These are phyloP conservation scores for Exophiala alcalophila DNA, from an alignment of 2,329 filamentous ascomycete genomes.

Conservation along the genomic window DNA sequence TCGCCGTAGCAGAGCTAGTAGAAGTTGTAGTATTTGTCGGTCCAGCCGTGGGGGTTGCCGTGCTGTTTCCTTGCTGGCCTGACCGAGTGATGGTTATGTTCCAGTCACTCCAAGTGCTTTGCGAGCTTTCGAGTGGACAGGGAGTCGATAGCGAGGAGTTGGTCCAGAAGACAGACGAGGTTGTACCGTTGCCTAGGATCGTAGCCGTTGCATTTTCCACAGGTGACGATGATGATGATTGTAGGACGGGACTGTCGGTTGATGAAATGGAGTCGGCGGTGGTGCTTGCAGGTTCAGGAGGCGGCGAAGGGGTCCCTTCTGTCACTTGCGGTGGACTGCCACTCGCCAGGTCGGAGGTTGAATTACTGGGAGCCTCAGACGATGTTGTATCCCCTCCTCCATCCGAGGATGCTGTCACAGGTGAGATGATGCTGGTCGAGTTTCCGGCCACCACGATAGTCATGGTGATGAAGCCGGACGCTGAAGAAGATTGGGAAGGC, in stretches of 20 bases:
- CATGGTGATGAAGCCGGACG: slow-evolving; percentile 9
- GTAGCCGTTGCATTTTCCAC: slow-evolving; percentile 1
- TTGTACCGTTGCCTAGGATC: slow-evolving; percentile 1
- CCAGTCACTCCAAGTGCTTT: slow-evolving; percentile 17
- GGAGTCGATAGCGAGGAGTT: slow-evolving; percentile 10
- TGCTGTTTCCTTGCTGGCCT: neutral
- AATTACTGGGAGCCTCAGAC: neutral
- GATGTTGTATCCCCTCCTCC: no score
- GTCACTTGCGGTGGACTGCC: no score
- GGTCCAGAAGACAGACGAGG: slow-evolving; percentile 12
- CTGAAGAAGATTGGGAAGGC: no score
- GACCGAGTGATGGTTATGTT: neutral
- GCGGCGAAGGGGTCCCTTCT: no score
- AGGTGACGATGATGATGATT: neutral
- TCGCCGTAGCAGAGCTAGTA: no score
- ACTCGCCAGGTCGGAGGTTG: no score
- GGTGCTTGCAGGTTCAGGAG: no score
- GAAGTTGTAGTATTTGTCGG: no score
- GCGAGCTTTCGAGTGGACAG: slow-evolving; percentile 1
- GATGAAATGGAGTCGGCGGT: no score
- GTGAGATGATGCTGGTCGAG: neutral
- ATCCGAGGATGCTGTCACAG: no score
- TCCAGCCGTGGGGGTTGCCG: neutral
- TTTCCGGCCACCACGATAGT: slow-evolving; percentile 17
- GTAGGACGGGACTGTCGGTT: neutral